Conservation (phyloP, 768 basidiomycete species). For the Melanogaster broomeanus region DNA sequence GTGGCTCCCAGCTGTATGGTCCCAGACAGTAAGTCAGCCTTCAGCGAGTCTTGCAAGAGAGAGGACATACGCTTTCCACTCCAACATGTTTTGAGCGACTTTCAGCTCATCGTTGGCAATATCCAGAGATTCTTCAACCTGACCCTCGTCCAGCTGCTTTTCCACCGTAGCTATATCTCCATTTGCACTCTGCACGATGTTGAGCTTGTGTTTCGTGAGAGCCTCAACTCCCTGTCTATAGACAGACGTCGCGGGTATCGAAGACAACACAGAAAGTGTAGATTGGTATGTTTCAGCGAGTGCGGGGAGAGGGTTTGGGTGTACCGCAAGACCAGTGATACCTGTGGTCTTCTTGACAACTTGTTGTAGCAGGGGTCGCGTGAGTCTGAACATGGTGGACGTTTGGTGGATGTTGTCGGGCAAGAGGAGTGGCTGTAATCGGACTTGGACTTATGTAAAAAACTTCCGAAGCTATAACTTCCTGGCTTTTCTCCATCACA, state of each 20-base stretch:
- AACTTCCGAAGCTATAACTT: not conserved
- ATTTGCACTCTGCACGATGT: conserved; percentile 66
- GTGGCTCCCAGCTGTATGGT: conserved; percentile 78
- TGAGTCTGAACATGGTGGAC: conserved; percentile 74
- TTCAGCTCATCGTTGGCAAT: conserved; percentile 82
- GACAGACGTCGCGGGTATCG: conserved; percentile 79
- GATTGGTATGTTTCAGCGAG: conserved; percentile 74
- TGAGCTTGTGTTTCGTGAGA: conserved; percentile 78
- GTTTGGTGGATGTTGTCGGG: conserved; percentile 20
- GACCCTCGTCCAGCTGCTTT: conserved; percentile 75
- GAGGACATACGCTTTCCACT: conserved; percentile 92
- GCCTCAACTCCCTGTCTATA: conserved; percentile 91
- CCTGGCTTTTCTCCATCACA: not conserved
- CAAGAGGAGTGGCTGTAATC: conserved; percentile 12
- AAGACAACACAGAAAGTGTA: conserved; percentile 67
- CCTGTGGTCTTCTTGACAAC: conserved; percentile 79
- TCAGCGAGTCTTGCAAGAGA: conserved; percentile 1
- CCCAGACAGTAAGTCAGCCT: conserved; percentile 4
- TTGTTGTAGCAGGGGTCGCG: conserved; percentile 67
- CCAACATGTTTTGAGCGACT: conserved; percentile 79
- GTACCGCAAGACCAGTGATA: conserved; percentile 80
- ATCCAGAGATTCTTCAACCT: conserved; percentile 83
- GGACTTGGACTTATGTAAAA: not conserved
- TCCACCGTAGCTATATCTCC: conserved; percentile 71
- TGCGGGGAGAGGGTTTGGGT: conserved; percentile 81